Evolutionary conservation across 1,284 basidiomycete genomes (phyloP), one percentile per base, ranked within the genome.

Genomic region (Pseudozyma sp.): DNA sequence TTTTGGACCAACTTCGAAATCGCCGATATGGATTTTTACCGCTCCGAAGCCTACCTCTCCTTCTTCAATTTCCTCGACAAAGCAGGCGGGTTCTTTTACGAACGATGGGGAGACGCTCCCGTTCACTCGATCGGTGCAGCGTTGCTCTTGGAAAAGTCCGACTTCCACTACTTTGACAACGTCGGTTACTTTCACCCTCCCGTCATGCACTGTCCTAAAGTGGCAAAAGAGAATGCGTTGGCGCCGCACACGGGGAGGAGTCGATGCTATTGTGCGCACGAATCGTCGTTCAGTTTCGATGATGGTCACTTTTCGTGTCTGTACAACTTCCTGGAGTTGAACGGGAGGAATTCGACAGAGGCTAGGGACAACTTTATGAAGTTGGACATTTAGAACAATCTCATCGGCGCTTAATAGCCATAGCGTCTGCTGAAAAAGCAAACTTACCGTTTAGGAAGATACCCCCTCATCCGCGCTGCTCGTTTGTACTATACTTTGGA

Each of bases 21-120:
- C 56, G 93, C 90, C 10, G 82, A 85, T 45, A 56, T 86, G 88
- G 89, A 91, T 71, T 93, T 95, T 82, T 93, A 92, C 91, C 87
- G 93, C 58, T 86, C 89, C 7, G 89, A 92, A 70, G 90, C 91
- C 4, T 95, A 95, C 85, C 87, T 86, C 70, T 88, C 89, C 54
- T 95, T 91, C 86, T 95, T 95, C 78, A 88, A 92, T 25, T 88
- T 89, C 80, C 87, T 95, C 19, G 94, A 95, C 70, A 85, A 87
- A 14, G 89, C 89, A 51, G 94, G 94, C 19, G 93, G 93, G 16
- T 83, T 83, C 73, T 83, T 83, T 58, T 83, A 83, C 67, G 82
- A 80, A 88, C 88, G 92, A 55, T 93, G 92, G 92, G 93, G 93
- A 56, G 93, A 95, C 82, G 93, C 94, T 9, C 93, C 86, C 7